Evolutionary conservation across 208 protist species (phyloP), one percentile per base, ranked within the genome.

Genomic region (Leishmania braziliensis): DNA sequence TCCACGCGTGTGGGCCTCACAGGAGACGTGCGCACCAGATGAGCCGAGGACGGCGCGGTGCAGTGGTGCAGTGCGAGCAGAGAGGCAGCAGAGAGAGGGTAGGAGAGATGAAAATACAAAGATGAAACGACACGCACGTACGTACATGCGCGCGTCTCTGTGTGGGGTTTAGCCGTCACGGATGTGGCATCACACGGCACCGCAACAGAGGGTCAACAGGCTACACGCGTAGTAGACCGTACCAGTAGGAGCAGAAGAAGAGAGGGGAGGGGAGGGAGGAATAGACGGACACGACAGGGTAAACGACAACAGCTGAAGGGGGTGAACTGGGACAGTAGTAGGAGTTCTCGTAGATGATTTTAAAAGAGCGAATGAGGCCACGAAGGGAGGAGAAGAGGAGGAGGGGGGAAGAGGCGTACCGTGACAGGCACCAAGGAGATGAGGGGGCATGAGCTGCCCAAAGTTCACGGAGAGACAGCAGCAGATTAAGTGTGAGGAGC

Each of bases 51-150:
- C 5, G 54, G 54, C 20, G 54, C 3, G 54, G 20, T n/a, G 54
- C 56, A n/a, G 56, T 0, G 23, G 56, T 62, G 56, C 23, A 26
- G 10, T n/a, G n/a, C 56, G n/a, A 18, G 8, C 5, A 39, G 26
- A 20, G 0, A 0, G 54, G 0, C 8, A 18, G 8, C 5, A 39
- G 26, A 20, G 0, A 0, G 20, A 26, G 54, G 16, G 5, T n/a
- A 2, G 0, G 56, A 62, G 23, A 62, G 14, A 23, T 6, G 23
- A 60, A 0, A 8, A 62, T 26, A 62, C 56, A 0, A 26, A 3
- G 20, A 23, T 18, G 23, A 3, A 20, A 39, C 23, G 9, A 20
- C 60, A 29, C 3, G 39, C 26, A 23, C 69, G 10, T n/a, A 18
- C 4, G 50, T 36, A 14, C 18, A 36, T 39, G 48, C 26, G 69